Conservation (phyloP, 1,284 basidiomycete species). For the Pterulicium gracile region DNA sequence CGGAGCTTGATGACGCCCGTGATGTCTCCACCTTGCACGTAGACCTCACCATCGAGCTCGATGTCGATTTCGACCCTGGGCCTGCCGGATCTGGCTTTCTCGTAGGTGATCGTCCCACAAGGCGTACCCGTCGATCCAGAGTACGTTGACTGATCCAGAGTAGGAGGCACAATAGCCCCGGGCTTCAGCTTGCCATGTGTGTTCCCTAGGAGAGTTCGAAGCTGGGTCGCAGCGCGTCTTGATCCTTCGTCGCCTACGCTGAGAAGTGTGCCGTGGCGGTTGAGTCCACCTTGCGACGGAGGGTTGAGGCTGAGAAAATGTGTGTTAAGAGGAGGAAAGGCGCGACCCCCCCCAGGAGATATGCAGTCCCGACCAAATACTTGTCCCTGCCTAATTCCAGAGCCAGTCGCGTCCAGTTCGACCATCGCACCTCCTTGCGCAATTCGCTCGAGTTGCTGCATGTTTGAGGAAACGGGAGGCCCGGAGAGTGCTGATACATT, state of each 20-base stretch:
- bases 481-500: background rate
- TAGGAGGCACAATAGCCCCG: slow-evolving; percentile 34
- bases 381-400: slow-evolving; percentile 27
- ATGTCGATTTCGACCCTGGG: slow-evolving; percentile 83
- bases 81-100: slow-evolving; percentile 55
- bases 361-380: slow-evolving; percentile 22
- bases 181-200: slow-evolving; percentile 42
- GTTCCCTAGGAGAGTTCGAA: slow-evolving; percentile 52
- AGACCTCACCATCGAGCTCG: slow-evolving; percentile 63
- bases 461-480: background rate
- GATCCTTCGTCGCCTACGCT: slow-evolving; percentile 29
- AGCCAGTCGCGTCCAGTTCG: slow-evolving; percentile 24
- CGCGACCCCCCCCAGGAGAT: slow-evolving; percentile 18
- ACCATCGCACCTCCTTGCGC: slow-evolving; percentile 28
- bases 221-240: slow-evolving; percentile 36
- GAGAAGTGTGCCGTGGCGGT: slow-evolving; percentile 41
- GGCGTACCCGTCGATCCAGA: slow-evolving; percentile 7
- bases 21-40: slow-evolving; percentile 75
- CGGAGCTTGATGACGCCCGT: slow-evolving; percentile 66
- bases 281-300: slow-evolving; percentile 20
- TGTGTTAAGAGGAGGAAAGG: slow-evolving; percentile 2
- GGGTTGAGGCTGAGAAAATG: slow-evolving; percentile 8
- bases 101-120: slow-evolving; percentile 30
- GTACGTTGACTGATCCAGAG: slow-evolving; percentile 10
- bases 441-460: background rate